Evolutionary conservation across 164 flowering plant genomes (phyloP), one percentile per base, ranked within the genome.

Genomic region (Berberis thunbergii): DNA sequence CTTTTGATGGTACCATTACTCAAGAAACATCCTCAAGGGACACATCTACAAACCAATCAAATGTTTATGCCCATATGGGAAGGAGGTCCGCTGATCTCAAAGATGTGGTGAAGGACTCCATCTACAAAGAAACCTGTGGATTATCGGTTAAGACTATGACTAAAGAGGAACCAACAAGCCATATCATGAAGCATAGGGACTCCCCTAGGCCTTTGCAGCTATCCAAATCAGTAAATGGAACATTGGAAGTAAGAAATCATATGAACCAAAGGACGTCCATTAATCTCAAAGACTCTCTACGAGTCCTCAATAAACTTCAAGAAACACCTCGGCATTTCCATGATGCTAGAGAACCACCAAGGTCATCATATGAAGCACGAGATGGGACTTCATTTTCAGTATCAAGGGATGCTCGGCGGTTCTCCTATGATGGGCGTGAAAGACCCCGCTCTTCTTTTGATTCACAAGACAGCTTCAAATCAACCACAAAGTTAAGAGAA

Each of bases 51-150:
- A 68, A 69, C 71, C 77, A 73, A 67, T 41, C 70, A 53, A 77
- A 73, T 72, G 62, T 72, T 11, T 79, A 81, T 66, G 63, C 83
- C 41, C 78, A 73, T 60, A 48, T 73, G 45, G 82, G 80, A 11
- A 67, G 82, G 48, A 83, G 73, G 49, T 67, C 83, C 56, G 73
- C 81, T 64, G 93, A 88, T 68, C 80, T 90, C 64, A 75, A 88
- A 46, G 91, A 88, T 71, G 81, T 83, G 49, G 97, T 90, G 58
- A 91, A 83, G 76, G 97, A 87, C 67, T 93, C 96, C 2, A 88
- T 88, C 79, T 79, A 86, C 67, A 82, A 84, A 64, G 93, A 91
- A 73, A 72, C 77, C 6, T 77, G 80, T 45, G 82, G 78, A 0
- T 60, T 81, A 50, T 77, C 90, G 4, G 80, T 81, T 46, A 81